Conservation (phyloP, 495 filamentous ascomycete genomes). For the Hypoxylon trugodes region DNA sequence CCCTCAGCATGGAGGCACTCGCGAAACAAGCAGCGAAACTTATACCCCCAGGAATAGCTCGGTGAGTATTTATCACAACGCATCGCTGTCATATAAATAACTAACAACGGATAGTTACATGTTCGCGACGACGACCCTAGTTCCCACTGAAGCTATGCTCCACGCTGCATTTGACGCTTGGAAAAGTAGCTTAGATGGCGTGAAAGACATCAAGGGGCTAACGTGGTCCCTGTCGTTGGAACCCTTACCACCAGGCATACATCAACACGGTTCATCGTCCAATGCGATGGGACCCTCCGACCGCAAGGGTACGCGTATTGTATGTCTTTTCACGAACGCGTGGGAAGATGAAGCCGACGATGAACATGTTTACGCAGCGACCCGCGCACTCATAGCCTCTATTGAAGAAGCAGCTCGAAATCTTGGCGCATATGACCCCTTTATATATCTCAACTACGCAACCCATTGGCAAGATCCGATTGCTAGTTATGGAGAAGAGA, state of each 20-base stretch:
- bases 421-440: conserved; percentile 34
- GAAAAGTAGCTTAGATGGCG: conserved; percentile 11
- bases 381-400: conserved; percentile 1
- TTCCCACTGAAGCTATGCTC: conserved; percentile 19
- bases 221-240: conserved; percentile 45
- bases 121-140: conserved; percentile 9
- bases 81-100: no score
- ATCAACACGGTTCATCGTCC: conserved; percentile 47
- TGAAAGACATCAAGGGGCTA: conserved; percentile 3
- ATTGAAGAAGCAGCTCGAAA: conserved; percentile 4
- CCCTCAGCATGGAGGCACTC: conserved; percentile 3
- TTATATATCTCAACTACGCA: conserved; percentile 50
- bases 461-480: conserved; percentile 51
- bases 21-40: background rate
- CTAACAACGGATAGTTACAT: conserved; percentile 5
- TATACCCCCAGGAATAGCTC: background rate
- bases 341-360: conserved; percentile 12
- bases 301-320: conserved; percentile 33
- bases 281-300: conserved; percentile 58
- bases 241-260: conserved; percentile 54
- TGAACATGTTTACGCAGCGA: conserved; percentile 1
- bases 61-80: background rate
- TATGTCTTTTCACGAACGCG: background rate
- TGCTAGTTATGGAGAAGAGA: conserved; percentile 55
- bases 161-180: conserved; percentile 31